Evolutionary conservation across 345 rosid genomes (phyloP), one percentile per base, ranked within the genome.

Genomic region (Melastoma malabathricum): DNA sequence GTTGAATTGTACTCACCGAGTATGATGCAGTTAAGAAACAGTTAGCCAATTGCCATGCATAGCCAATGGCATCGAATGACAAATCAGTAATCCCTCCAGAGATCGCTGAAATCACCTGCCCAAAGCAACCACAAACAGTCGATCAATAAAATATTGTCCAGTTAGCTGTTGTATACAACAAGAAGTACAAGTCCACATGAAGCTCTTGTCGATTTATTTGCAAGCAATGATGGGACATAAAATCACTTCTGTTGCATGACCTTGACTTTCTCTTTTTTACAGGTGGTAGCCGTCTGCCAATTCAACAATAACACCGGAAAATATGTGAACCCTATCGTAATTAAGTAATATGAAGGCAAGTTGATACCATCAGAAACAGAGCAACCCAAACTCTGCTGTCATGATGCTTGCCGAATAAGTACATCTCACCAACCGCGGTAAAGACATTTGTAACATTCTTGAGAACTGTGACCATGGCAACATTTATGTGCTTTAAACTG

Each of bases 401-500:
- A 60, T 92, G 98, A 63, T 77, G 80, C 84, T 87, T 92, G 46
- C 63, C 69, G 68, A 92, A 87, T 43, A 92, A 71, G 71, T 92
- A 92, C 98, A 92, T 92, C 71, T 92, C 98, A 15, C 98, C 98
- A 54, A 87, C 61, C 19, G 97, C 98, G 48, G 98, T 87, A 49
- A 92, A 82, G 56, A 92, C 97, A 60, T 92, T 92, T 52, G 98
- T 87, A 47, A 92, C 94, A 74, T 92, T 92, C 88, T 92, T 92
- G 74, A 92, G 74, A 59, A 84, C 90, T 3, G 97, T 87, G 65
- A 92, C 97, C 98, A 87, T 92, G 64, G 97, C 97, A n/a, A 92
- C 95, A 69, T 84, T 92, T 56, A 92, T 92, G 71, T 87, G 84
- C 71, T 76, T 92, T 75, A 92, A 71, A 55, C 98, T 92, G 97